Evolutionary conservation across 805 yeast genomes (phyloP).

Genomic region (Metschnikowia gelsemii): DNA sequence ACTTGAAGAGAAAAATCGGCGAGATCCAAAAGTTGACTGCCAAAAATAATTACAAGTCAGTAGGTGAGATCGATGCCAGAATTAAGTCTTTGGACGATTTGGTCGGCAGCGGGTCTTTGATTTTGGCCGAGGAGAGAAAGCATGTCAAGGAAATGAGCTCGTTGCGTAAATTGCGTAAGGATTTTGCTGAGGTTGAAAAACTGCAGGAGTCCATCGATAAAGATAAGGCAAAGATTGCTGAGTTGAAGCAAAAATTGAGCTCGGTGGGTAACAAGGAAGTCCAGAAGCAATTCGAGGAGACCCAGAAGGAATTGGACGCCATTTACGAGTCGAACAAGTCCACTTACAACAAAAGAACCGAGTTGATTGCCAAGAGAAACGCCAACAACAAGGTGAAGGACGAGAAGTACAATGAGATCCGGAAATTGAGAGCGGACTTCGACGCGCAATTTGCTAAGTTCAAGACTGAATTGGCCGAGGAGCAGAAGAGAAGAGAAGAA

Average conservation of each 20-base stretch:
- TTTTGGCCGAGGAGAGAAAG: slow-evolving; percentile 88
- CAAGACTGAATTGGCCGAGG: slow-evolving; percentile 65
- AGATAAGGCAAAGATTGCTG: slow-evolving; percentile 73
- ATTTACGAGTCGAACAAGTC: slow-evolving; percentile 59
- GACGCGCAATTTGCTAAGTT: slow-evolving; percentile 73
- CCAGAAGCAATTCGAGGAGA: slow-evolving; percentile 63
- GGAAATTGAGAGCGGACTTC: slow-evolving; percentile 68
- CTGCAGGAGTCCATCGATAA: slow-evolving; percentile 77
- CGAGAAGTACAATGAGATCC: slow-evolving; percentile 63
- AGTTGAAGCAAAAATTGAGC: slow-evolving; percentile 65
- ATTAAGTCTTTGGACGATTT: slow-evolving; percentile 64
- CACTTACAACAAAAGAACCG: slow-evolving; percentile 63
- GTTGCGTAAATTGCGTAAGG: slow-evolving; percentile 78
- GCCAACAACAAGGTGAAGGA: slow-evolving; percentile 67
- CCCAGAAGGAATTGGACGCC: slow-evolving; percentile 68
- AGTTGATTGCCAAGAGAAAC: slow-evolving; percentile 62
- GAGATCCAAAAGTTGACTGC: slow-evolving; percentile 73
- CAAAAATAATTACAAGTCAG: slow-evolving; percentile 65
- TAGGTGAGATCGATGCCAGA: slow-evolving; percentile 67
- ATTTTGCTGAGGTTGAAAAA: slow-evolving; percentile 68
- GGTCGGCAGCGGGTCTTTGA: slow-evolving; percentile 75
- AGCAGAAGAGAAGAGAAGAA: slow-evolving; percentile 63
- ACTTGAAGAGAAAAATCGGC: slow-evolving; percentile 68
- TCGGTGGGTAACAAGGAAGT: slow-evolving; percentile 61
- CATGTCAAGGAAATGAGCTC: slow-evolving; percentile 80